Base-by-base conservation (phyloP, 306 rosid genomes). In the Castanea sativa region DNA sequence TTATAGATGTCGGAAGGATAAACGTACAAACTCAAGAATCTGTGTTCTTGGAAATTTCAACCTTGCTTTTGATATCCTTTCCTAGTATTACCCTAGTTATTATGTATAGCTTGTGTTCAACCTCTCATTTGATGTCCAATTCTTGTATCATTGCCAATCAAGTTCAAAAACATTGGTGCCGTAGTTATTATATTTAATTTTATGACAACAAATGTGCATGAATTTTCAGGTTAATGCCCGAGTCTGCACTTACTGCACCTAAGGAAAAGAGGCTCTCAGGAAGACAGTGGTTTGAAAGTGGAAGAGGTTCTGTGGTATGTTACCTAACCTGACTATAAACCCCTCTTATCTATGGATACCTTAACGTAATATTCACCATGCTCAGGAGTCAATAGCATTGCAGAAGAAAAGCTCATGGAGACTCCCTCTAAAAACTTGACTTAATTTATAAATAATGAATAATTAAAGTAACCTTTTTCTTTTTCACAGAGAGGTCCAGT, bases 241-340 rank as follows among this genome's bases (percentile, higher is more conserved):
- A 91, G 81, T 78, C 98, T 43, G 99, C 83, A 23, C 97, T 96
- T 55, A 14, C 98, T 56, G 91, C 92, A 65, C 88, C 99, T 0
- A 96, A 91, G 92, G 99, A 96, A 79, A 96, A 96, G 92, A 96
- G 79, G 88, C 97, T 91, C 73, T 0, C 84, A 64, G 99, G 99
- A 74, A 89, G 99, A 81, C 99, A 96, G 81, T 96, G 97, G 97
- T 93, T 96, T 90, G 99, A 96, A 90, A 88, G 92, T 74, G 98
- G 96, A 88, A 88, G 91, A 90, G 93, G 87, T 77, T 11, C 89
- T 15, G 80, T 19, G 88, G 98, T 96, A 91, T 59, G 53, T 55
- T 52, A 4, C 60, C 55, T 73, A 51, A 21, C 71, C 67, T 73
- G 65, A 32, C 33, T 43, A 38, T 63, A 43, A 53, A 53, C 57